Conservation (phyloP, 768 basidiomycete species). For the Suillus ampliporus region DNA sequence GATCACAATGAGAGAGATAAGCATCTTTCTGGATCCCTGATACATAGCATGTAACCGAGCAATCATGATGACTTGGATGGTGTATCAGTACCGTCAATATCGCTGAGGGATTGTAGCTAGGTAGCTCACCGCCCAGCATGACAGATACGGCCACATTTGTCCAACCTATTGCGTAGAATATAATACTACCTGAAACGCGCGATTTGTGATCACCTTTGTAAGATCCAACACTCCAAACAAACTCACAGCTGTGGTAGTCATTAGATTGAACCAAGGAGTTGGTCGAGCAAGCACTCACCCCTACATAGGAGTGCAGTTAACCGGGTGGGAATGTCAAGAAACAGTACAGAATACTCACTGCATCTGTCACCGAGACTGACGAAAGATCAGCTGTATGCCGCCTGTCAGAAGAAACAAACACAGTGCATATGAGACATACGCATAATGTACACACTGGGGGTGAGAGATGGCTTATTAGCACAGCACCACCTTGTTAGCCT, state of each 20-base stretch:
- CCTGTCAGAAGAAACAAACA: neutral
- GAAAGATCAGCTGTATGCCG: neutral
- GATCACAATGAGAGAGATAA: too few species aligned
- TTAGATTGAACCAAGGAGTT: neutral
- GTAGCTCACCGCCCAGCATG: too few species aligned
- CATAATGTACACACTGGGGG: neutral
- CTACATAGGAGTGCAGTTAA: neutral
- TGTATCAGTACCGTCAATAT: too few species aligned
- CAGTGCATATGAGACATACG: neutral
- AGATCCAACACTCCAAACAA: neutral
- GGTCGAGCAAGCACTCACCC: neutral
- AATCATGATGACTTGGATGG: too few species aligned
- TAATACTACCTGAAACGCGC: constrained; percentile 26
- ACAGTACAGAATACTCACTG: neutral
- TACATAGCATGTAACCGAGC: too few species aligned
- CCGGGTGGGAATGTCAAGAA: neutral
- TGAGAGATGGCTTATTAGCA: neutral
- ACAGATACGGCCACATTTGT: too few species aligned
- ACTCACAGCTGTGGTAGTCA: neutral
- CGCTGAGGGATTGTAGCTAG: too few species aligned
- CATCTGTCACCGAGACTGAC: neutral
- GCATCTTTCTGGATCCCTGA: too few species aligned
- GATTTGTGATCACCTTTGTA: constrained; percentile 23
- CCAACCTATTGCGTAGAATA: too few species aligned
- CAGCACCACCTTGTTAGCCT: neutral